Base-by-base conservation (phyloP, 2,329 filamentous ascomycete genomes). In the Fusarium sororula region DNA sequence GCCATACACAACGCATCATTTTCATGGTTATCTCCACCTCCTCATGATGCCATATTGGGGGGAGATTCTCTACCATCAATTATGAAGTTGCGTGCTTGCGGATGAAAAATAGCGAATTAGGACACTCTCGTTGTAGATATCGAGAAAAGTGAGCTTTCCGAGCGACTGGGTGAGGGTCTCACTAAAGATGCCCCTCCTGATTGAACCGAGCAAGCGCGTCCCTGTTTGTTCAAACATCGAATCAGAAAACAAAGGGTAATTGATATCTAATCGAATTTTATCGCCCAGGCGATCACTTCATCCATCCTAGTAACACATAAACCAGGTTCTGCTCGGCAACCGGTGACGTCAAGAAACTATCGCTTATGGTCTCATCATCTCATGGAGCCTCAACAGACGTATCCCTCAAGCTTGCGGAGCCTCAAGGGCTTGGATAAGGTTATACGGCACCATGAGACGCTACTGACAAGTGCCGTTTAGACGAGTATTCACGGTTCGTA, bases 171-270 rank as follows among this genome's bases (percentile, higher is more conserved):
- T 26, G 7, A 18, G 5, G 6, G 3, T 6, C 12, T 20, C 10
- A n/a, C 10, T 9, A 17, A 3, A 4, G 20, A 22, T 15, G 20
- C 45, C 20, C 3, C 12, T n/a, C 0, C 5, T n/a, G 2, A 13
- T 30, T 30, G 13, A n/a, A 4, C 10, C 3, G 6, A 17, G 7
- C 14, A 48, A 17, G 28, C 10, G 26, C 5, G 20, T 22, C 6
- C 2, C n/a, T 17, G 6, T 6, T n/a, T n/a, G 20, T 3, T n/a
- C 14, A 6, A n/a, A 8, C 5, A 5, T 3, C 3, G 20, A 13
- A 12, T 5, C 6, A n/a, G 4, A 30, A 18, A 50, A 10, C 2
- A 12, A 7, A 17, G 14, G 20, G 3, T 22, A 8, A 15, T 5
- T 10, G 3, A 11, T 22, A 7, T 22, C 13, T 11, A 28, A 18